A percentile compares a stretch with the other conserved stretches of the same genome.
Conservation (phyloP, 805 yeast species). For the Lipomyces starkeyi region DNA sequence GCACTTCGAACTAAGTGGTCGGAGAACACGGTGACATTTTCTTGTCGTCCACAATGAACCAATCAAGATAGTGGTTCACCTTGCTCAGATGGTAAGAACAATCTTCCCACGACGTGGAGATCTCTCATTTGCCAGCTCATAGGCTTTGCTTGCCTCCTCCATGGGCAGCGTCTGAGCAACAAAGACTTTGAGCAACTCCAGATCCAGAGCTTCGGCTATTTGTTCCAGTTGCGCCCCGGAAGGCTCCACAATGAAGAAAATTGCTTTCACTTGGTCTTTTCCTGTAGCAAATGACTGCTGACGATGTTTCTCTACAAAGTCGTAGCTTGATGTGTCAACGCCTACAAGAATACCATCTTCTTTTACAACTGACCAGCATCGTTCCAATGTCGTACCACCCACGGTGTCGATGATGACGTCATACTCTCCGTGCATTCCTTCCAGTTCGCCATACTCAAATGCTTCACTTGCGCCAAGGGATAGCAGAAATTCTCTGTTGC, state of each 20-base stretch:
- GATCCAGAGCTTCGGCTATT: not conserved
- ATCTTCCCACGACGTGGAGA: conserved; percentile 1
- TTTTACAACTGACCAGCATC: conserved; percentile 5
- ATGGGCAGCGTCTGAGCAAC: conserved; percentile 2
- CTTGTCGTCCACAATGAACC: no score
- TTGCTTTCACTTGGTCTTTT: not conserved
- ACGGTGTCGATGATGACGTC: conserved; percentile 6
- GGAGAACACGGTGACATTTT: no score
- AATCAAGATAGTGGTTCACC: no score
- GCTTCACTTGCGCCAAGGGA: conserved; percentile 1
- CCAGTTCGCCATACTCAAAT: conserved; percentile 4
- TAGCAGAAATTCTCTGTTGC: conserved; percentile 1
- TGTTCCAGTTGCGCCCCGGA: not conserved
- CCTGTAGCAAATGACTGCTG: not conserved
- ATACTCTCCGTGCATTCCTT: not conserved
- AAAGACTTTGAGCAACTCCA: not conserved
- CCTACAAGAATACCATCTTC: not conserved
- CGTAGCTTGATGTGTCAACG: conserved; percentile 1
- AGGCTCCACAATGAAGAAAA: conserved; percentile 6
- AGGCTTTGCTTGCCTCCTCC: not conserved
- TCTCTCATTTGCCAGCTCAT: conserved; percentile 2
- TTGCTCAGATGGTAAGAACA: conserved; percentile 1
- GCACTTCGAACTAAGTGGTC: no score
- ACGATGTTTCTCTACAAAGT: conserved; percentile 5
- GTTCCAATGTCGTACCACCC: conserved; percentile 5